These are phyloP conservation scores for Hysterium pulicare DNA, from an alignment of 2,329 filamentous ascomycete species.

Conservation along the genomic window DNA sequence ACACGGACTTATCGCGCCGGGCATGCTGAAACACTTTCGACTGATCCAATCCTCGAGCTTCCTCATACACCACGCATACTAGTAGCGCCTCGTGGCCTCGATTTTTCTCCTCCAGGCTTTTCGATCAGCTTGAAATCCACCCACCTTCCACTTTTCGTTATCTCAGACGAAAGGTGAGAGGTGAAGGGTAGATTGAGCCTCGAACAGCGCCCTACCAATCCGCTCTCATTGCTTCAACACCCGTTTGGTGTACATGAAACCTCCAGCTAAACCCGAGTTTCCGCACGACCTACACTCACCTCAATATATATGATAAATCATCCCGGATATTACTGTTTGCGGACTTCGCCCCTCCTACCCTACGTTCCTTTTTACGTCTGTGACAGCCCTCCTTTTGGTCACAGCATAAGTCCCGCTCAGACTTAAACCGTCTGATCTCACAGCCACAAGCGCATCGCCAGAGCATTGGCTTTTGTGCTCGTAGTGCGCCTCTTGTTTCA, in stretches of 20 bases:
- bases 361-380: background rate
- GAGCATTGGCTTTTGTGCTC: background rate
- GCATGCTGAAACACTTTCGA: no score
- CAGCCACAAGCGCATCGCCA: background rate
- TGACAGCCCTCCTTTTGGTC: background rate
- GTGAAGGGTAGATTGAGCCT: no score
- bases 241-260: background rate
- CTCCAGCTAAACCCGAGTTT: background rate
- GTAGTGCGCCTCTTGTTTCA: constrained; percentile 3
- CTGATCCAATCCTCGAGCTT: no score
- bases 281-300: background rate
- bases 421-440: background rate
- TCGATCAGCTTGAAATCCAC: no score
- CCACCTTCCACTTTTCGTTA: no score
- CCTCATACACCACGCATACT: no score
- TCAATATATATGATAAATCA: background rate
- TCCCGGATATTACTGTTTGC: background rate
- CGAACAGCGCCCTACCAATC: no score
- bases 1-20: no score
- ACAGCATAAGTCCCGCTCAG: background rate
- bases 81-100: no score
- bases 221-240: no score
- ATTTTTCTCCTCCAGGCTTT: no score
- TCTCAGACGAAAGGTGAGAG: no score
- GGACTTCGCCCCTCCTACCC: background rate